Evolutionary conservation across 306 rosid genomes (phyloP).

Genomic region (Ormosia semicastrata): DNA sequence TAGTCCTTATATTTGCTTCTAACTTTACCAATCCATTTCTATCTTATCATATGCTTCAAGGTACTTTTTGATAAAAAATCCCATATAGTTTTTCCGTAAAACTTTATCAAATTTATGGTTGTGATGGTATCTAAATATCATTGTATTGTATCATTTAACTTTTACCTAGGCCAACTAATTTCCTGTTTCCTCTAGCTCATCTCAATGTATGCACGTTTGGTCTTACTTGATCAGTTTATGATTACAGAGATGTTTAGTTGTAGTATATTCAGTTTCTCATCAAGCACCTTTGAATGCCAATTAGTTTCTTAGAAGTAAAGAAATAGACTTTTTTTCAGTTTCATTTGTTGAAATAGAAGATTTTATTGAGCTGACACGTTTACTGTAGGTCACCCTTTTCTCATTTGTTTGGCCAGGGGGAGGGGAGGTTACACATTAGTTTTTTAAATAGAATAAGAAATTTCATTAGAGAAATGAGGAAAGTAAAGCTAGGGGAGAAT

Average conservation of each 20-base stretch:
- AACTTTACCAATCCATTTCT: background rate
- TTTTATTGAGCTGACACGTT: background rate
- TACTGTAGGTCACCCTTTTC: background rate
- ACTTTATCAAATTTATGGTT: constrained; percentile 1
- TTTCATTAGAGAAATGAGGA: background rate
- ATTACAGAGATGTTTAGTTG: background rate
- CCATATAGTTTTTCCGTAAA: background rate
- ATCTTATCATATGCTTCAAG: constrained; percentile 2
- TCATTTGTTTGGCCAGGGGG: background rate
- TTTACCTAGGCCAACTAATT: background rate
- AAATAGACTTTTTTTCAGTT: background rate
- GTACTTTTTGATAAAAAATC: background rate
- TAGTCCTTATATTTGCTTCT: constrained; percentile 4
- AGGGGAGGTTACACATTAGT: background rate
- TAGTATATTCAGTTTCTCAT: background rate
- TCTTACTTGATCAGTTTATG: background rate
- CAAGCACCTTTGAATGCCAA: constrained; percentile 7
- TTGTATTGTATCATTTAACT: background rate
- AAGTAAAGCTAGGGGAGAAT: background rate
- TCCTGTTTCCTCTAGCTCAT: background rate
- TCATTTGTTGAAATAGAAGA: background rate
- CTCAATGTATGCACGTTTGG: background rate
- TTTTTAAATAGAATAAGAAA: background rate
- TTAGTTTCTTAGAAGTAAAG: background rate
- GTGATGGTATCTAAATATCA: background rate